Base-by-base conservation (phyloP, 495 filamentous ascomycete species). In the Halenospora varia region DNA sequence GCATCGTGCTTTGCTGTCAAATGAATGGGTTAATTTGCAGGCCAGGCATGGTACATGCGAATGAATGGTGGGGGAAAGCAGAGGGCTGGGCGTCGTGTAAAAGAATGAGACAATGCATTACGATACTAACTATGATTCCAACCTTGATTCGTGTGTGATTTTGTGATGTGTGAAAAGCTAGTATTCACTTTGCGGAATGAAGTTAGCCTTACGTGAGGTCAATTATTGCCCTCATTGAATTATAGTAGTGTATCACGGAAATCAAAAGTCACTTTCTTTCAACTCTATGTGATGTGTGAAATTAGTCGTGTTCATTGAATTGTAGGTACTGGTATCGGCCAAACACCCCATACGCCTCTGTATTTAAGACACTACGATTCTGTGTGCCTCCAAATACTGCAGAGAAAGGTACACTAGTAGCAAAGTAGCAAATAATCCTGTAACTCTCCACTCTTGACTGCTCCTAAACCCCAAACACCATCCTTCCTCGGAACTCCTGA, bases 391-490 rank as follows among this genome's bases (percentile, higher is more conserved):
- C 18, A 45, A 45, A 20, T 45, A 17, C 42, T 45, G 13, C 42
- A 45, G 6, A 45, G n/a, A 45, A 9, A 45, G 42, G 8, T 4
- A n/a, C 18, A 45, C 8, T 45, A 15, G n/a, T n/a, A 6, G 42
- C 17, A 20, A 20, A 17, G 17, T 9, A 45, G 18, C 11, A 45
- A 15, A 45, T 45, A 20, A 45, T 45, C 13, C 17, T 17, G 6
- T 45, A 6, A 20, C n/a, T n/a, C 11, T 45, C 17, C 42, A n/a
- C 6, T 20, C 4, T n/a, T 45, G 8, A 6, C 8, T 20, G 8
- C 17, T 9, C 3, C n/a, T n/a, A 45, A 45, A 45, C 42, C 17
- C 42, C 42, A 49, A 41, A 56, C 54, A 56, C 10, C 25, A n/a
- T n/a, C n/a, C n/a, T 15, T 23, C 19, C 40, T 47, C 19, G 3